A percentile compares a stretch with the other conserved stretches of the same genome.
These are phyloP conservation scores for Lachancea sp. DNA, from an alignment of 805 yeast species.

Conservation along the genomic window DNA sequence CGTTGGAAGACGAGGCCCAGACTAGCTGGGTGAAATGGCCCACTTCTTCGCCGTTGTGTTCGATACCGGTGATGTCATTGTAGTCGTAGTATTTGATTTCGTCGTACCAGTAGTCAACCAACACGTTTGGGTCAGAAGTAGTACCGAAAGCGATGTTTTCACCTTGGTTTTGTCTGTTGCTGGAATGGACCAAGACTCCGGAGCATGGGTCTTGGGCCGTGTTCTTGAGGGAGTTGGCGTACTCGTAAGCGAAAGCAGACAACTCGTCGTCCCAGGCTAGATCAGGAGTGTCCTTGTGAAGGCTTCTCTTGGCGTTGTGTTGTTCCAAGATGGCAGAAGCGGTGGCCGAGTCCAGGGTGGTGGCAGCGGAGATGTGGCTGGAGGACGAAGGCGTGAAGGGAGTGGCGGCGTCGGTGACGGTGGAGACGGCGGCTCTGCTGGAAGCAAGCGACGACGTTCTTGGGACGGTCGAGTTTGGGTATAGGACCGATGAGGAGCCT, in stretches of 20 bases:
- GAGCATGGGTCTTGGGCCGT: constrained; percentile 49
- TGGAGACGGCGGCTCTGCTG: constrained; percentile 1
- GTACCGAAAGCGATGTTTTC: constrained; percentile 72
- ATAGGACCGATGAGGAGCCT: not conserved
- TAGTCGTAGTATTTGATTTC: constrained; percentile 55
- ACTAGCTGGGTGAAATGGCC: constrained; percentile 77
- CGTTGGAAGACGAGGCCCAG: constrained; percentile 53
- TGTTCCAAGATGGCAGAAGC: constrained; percentile 35
- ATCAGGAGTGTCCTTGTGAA: constrained; percentile 37
- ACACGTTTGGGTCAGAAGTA: constrained; percentile 35
- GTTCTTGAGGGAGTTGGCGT: constrained; percentile 37
- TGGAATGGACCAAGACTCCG: constrained; percentile 57
- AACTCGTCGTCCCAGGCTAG: constrained; percentile 45
- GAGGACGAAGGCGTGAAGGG: not conserved
- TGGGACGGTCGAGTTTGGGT: not conserved
- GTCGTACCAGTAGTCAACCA: constrained; percentile 67
- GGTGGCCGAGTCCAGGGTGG: constrained; percentile 19
- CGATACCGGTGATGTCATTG: constrained; percentile 41
- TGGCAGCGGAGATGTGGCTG: constrained; percentile 10
- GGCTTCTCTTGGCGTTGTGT: constrained; percentile 46
- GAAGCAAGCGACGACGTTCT: not conserved
- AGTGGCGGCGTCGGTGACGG: not conserved
- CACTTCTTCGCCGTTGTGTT: constrained; percentile 37
- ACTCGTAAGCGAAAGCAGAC: constrained; percentile 44
- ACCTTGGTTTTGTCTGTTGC: constrained; percentile 43